These are phyloP conservation scores for Neonectria ditissima DNA, from an alignment of 2,329 filamentous ascomycete species.

Conservation along the genomic window DNA sequence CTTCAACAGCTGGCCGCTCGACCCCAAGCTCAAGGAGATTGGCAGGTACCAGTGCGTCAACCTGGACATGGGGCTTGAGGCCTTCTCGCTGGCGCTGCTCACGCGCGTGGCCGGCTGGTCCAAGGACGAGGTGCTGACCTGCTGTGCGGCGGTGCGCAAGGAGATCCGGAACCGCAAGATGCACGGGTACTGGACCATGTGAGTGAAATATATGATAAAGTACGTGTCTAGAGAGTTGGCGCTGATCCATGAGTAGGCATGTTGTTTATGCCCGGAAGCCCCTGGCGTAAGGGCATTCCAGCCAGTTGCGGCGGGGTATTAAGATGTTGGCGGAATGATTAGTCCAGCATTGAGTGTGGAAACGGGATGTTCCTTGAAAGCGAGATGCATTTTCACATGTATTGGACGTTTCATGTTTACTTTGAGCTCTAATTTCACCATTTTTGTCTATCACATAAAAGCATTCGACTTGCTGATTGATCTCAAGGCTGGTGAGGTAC, in stretches of 20 bases:
- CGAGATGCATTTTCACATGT: not conserved
- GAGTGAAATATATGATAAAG: not conserved
- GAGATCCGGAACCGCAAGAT: slow-evolving; percentile 42
- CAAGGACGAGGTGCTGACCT: slow-evolving; percentile 40
- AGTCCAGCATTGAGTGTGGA: not conserved
- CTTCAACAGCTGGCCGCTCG: slow-evolving; percentile 60
- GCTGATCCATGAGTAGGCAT: slow-evolving; percentile 23
- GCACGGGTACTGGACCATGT: slow-evolving; percentile 46
- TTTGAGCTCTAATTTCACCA: not conserved
- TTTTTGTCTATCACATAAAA: not conserved
- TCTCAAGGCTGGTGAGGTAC: not conserved
- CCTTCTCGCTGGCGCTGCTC: slow-evolving; percentile 44
- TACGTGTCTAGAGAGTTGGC: fast-evolving
- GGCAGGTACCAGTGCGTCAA: slow-evolving; percentile 49
- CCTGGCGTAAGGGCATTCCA: not conserved
- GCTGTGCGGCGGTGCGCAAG: slow-evolving; percentile 40
- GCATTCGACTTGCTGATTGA: not conserved
- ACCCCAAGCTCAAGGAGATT: slow-evolving; percentile 61
- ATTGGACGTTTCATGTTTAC: not conserved
- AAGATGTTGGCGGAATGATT: not conserved
- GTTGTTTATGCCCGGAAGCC: slow-evolving; percentile 30
- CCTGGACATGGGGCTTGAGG: slow-evolving; percentile 42
- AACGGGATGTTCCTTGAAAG: not conserved
- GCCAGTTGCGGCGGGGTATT: not conserved
- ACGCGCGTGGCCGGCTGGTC: slow-evolving; percentile 44